A percentile compares a stretch with the other conserved stretches of the same genome.
Evolutionary conservation across 495 filamentous ascomycete genomes (phyloP).

Genomic region (Podospora comata): DNA sequence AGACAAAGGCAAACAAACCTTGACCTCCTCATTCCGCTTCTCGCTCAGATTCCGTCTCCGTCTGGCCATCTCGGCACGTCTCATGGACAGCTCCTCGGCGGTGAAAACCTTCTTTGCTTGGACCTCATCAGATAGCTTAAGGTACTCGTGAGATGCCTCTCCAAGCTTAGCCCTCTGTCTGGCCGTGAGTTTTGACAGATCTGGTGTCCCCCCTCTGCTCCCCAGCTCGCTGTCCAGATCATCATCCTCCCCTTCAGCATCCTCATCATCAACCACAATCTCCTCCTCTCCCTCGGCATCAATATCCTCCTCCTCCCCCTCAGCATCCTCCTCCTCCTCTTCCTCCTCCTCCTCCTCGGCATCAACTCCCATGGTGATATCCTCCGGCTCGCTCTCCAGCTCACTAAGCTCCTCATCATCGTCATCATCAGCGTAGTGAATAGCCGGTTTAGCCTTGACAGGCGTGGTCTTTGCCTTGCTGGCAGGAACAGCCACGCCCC

Average conservation of each 20-base stretch:
- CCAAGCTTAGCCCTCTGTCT: slow-evolving; percentile 74
- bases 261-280: slow-evolving; percentile 53
- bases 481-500: slow-evolving; percentile 23
- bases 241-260: slow-evolving; percentile 56
- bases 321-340: slow-evolving; percentile 47
- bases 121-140: slow-evolving; percentile 87
- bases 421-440: slow-evolving; percentile 40
- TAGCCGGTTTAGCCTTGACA: slow-evolving; percentile 18
- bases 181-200: slow-evolving; percentile 82
- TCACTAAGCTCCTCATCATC: slow-evolving; percentile 49
- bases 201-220: slow-evolving; percentile 65
- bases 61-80: slow-evolving; percentile 92
- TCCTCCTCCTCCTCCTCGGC: slow-evolving; percentile 23
- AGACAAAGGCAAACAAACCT: slow-evolving; percentile 52
- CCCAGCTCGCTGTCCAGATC: slow-evolving; percentile 62
- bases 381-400: slow-evolving; percentile 46
- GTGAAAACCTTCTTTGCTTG: slow-evolving; percentile 91
- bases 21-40: slow-evolving; percentile 98
- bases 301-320: slow-evolving; percentile 47
- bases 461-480: slow-evolving; percentile 19
- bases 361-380: slow-evolving; percentile 51
- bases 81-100: slow-evolving; percentile 92
- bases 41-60: slow-evolving; percentile 94
- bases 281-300: slow-evolving; percentile 47
- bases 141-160: slow-evolving; percentile 51